Conservation (phyloP, 805 yeast genomes). For the Alloascoidea hylecoeti region DNA sequence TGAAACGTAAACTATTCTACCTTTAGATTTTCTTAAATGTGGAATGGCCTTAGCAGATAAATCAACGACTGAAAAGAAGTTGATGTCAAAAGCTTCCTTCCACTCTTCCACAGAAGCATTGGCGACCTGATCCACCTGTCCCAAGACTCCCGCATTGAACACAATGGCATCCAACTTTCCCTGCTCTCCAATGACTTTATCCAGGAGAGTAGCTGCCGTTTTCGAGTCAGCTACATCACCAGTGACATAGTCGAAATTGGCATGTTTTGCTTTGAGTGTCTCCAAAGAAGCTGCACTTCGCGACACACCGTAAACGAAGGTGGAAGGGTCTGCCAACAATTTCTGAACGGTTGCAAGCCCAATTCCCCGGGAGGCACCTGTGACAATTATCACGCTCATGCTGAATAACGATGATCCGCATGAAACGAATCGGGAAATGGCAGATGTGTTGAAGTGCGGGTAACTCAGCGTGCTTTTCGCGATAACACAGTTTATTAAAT, state of each 20-base stretch:
- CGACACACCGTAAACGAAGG: slow-evolving; percentile 62
- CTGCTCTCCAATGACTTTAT: slow-evolving; percentile 26
- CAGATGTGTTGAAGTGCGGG: too few species aligned
- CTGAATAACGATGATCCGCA: not conserved
- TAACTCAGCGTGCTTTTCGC: too few species aligned
- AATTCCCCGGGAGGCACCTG: slow-evolving; percentile 42
- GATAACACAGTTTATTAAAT: too few species aligned
- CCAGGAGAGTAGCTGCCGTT: slow-evolving; percentile 22
- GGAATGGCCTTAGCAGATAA: slow-evolving; percentile 39
- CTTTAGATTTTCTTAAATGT: slow-evolving; percentile 36
- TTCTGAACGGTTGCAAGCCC: slow-evolving; percentile 62
- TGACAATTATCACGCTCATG: slow-evolving; percentile 14
- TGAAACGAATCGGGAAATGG: not conserved
- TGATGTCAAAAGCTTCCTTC: slow-evolving; percentile 56
- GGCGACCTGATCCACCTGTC: slow-evolving; percentile 51
- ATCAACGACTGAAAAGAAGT: slow-evolving; percentile 61
- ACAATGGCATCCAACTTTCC: slow-evolving; percentile 41
- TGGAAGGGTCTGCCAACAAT: slow-evolving; percentile 25
- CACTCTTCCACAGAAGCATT: slow-evolving; percentile 42
- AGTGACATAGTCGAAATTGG: slow-evolving; percentile 16
- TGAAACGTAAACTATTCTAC: slow-evolving; percentile 65
- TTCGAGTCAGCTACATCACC: slow-evolving; percentile 39
- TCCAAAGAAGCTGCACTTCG: slow-evolving; percentile 39
- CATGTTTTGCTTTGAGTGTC: slow-evolving; percentile 27
- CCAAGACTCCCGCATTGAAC: slow-evolving; percentile 66